Evolutionary conservation across 148 eudicot species (phyloP), one percentile per base, ranked within the genome.

Genomic region (Suaeda aralocaspica): DNA sequence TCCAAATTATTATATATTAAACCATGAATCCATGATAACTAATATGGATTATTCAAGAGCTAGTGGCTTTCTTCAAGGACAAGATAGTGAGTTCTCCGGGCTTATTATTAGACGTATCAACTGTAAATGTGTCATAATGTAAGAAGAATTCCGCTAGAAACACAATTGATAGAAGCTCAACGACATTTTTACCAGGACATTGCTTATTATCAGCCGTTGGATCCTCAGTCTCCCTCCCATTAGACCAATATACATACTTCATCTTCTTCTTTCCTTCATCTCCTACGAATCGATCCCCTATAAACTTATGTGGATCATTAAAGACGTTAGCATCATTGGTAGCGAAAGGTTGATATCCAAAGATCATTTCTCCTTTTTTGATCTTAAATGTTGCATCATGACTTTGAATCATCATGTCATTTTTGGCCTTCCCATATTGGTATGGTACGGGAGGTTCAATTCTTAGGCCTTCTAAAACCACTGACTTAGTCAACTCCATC

Each of bases 161-260:
- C 44, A 88, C 15, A 72, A 84, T 81, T 22, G 80, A 70, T 58
- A 86, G 5, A 26, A 88, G 71, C 77, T 82, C 77, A 67, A 86
- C 86, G 31, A 86, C 29, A 68, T 88, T 82, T 68, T 86, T 86
- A 24, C 60, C 93, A 18, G 90, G 79, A 28, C 93, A 88, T 70
- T 88, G 93, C 74, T 88, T 88, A 39, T 88, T 84, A 46, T 74
- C 74, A 25, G 44, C 71, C 22, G 79, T 84, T 26, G 93, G 88
- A 63, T 64, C 74, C n/a, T 86, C 93, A 1, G 66, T 81, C 70
- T 83, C 86, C 14, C 81, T 66, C 21, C 88, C 90, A 36, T 88
- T 88, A 5, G 93, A 88, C 93, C 90, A 88, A 2, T 74, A 61
- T 55, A 84, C 85, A 57, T 86, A 79, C 75, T 73, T 79, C 39